These are phyloP conservation scores for Fistulifera pelliculosa DNA, from an alignment of 108 stramenopile genomes.

Conservation along the genomic window DNA sequence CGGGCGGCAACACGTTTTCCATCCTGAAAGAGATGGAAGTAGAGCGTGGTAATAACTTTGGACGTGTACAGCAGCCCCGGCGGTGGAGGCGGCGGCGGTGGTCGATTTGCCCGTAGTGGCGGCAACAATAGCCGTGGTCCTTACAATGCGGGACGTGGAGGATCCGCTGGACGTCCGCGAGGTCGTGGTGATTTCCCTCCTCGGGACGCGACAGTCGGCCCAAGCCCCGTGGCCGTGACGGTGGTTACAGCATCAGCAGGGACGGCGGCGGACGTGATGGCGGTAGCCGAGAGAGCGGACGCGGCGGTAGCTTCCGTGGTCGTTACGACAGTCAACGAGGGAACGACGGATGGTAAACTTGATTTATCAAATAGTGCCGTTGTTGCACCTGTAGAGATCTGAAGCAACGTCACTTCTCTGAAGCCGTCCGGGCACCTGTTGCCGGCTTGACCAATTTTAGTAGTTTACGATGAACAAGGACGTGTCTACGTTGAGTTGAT, in stretches of 20 bases:
- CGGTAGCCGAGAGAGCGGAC: slow-evolving; percentile 15
- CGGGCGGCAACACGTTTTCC: slow-evolving; percentile 59
- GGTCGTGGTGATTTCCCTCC: slow-evolving; percentile 9
- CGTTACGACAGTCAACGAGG: slow-evolving; percentile 10
- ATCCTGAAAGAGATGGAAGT: slow-evolving; percentile 69
- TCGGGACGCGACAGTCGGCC: background rate
- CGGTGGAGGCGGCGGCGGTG: slow-evolving; percentile 27
- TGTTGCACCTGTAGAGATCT: no score
- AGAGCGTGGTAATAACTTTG: slow-evolving; percentile 64
- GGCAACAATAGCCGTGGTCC: slow-evolving; percentile 17
- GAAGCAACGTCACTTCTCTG: no score
- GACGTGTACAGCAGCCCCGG: slow-evolving; percentile 14
- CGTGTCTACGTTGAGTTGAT: no score
- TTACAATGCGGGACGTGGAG: slow-evolving; percentile 30
- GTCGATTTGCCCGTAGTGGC: slow-evolving; percentile 15
- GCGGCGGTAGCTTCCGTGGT: background rate
- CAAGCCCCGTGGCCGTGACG: background rate
- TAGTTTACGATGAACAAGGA: no score
- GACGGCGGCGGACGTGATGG: slow-evolving; percentile 21
- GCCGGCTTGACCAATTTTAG: no score
- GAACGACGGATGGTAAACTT: background rate
- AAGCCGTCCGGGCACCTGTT: no score
- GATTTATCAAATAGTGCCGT: no score
- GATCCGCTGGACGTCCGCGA: slow-evolving; percentile 5
- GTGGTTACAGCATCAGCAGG: background rate